A percentile compares a stretch with the other conserved stretches of the same genome.
Conservation (phyloP, 2,329 filamentous ascomycete genomes). For the Plenodomus lindquistii region DNA sequence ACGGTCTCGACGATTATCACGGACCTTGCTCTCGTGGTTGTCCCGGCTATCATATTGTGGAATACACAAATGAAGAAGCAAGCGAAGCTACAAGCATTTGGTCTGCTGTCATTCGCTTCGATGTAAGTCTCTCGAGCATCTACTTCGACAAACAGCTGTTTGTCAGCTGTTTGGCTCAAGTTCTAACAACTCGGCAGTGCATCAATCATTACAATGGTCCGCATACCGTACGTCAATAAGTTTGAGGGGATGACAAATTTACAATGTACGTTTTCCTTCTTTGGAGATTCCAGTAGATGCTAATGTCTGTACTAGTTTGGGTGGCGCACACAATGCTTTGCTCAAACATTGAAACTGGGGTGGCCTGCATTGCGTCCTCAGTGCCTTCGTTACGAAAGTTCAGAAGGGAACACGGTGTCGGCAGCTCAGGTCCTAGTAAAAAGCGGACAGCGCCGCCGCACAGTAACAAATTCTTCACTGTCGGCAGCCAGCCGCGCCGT, state of each 20-base stretch:
- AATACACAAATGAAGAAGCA: constrained; percentile 29
- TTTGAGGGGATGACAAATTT: constrained; percentile 17
- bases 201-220: constrained; percentile 20
- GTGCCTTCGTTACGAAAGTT: constrained; percentile 23
- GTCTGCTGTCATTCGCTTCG: constrained; percentile 23
- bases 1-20: constrained; percentile 26
- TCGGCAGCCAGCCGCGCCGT: constrained; percentile 7
- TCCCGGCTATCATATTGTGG: constrained; percentile 26
- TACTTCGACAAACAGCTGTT: too few relatives aligned
- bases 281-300: neutral
- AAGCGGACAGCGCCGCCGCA: constrained; percentile 6
- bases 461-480: constrained; percentile 9
- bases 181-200: constrained; percentile 4
- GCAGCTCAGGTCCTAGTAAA: constrained; percentile 16
- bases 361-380: constrained; percentile 25
- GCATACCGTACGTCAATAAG: constrained; percentile 28
- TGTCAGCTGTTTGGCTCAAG: neutral
- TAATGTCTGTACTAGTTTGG: constrained; percentile 20
- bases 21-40: constrained; percentile 22
- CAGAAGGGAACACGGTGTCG: constrained; percentile 6
- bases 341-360: constrained; percentile 29
- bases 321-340: constrained; percentile 27
- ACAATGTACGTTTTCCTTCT: constrained; percentile 12
- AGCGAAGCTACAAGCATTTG: constrained; percentile 24
- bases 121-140: constrained; percentile 10